Evolutionary conservation across 208 protist genomes (phyloP).

Genomic region (Histomonas meleagridis): DNA sequence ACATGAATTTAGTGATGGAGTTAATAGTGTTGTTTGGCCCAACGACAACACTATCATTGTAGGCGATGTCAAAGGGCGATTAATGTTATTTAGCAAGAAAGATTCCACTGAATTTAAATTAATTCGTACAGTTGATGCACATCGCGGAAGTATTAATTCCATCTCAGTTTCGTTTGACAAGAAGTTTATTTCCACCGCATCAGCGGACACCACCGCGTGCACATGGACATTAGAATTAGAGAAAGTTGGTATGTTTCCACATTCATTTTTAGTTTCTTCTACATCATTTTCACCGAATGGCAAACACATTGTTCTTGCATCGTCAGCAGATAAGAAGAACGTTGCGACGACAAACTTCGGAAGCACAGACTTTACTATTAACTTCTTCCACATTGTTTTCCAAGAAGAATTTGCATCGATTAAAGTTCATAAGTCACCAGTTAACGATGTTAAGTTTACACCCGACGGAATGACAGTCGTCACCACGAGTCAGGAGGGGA

Average conservation of each 20-base stretch:
- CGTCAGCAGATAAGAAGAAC: neutral
- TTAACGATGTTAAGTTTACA: neutral
- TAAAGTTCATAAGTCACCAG: neutral
- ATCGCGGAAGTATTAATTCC: neutral
- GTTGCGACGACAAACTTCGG: neutral
- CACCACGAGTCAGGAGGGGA: neutral
- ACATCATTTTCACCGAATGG: neutral
- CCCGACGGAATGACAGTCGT: neutral
- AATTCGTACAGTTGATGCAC: neutral
- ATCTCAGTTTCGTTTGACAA: neutral
- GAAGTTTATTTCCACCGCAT: neutral
- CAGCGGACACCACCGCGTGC: neutral
- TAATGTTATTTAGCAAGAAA: neutral
- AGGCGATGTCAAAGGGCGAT: neutral
- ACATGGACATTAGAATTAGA: neutral
- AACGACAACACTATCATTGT: neutral
- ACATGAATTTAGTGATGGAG: neutral
- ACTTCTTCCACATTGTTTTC: conserved; percentile 21
- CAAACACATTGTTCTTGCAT: neutral
- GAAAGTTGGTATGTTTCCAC: neutral
- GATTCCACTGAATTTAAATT: too few relatives aligned
- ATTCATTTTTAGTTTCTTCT: neutral
- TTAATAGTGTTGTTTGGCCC: neutral
- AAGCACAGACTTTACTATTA: neutral
- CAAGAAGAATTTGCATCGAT: conserved; percentile 30